Conservation (phyloP, 139 green algal genomes). For the Auxenochlorella pyrenoidosa region DNA sequence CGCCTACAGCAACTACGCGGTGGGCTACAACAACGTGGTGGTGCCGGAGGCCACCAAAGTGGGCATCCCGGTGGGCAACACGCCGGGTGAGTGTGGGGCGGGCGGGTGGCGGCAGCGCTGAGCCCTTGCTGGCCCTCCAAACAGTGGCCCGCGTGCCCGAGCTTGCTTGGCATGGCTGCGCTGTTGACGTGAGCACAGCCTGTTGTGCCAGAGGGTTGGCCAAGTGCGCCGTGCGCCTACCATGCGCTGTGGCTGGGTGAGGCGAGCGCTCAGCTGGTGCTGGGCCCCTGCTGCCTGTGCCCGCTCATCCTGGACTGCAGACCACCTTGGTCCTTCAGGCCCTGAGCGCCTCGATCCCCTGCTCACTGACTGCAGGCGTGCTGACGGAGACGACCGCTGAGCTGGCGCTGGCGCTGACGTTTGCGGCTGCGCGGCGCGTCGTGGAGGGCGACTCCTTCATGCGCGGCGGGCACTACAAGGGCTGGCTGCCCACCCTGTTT, state of each 20-base stretch:
- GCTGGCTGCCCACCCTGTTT: slow-evolving; percentile 97
- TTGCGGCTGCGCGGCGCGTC: slow-evolving; percentile 92
- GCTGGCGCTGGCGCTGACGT: slow-evolving; percentile 92
- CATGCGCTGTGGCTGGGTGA: too few species aligned
- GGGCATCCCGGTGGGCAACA: slow-evolving; percentile 98
- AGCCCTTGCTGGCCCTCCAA: too few species aligned
- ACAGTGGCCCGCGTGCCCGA: too few species aligned
- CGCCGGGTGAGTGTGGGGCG: slow-evolving; percentile 70
- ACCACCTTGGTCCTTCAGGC: background rate
- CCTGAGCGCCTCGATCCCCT: background rate
- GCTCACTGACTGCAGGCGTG: slow-evolving; percentile 66
- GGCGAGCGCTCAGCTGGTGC: too few species aligned
- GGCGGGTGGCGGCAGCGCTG: too few species aligned
- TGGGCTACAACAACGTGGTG: slow-evolving; percentile 99
- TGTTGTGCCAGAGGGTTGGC: too few species aligned
- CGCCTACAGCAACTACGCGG: slow-evolving; percentile 97
- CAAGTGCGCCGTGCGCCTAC: too few species aligned
- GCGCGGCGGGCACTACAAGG: slow-evolving; percentile 93
- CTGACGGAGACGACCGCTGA: slow-evolving; percentile 97
- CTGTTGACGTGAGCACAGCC: too few species aligned
- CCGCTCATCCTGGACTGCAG: background rate
- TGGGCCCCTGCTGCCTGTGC: slow-evolving; percentile 1
- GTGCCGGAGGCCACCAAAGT: slow-evolving; percentile 87
- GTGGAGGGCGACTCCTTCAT: slow-evolving; percentile 98
- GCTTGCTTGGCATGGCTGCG: too few species aligned